Conservation (phyloP, 331 rosid species). For the Saraca asoca region DNA sequence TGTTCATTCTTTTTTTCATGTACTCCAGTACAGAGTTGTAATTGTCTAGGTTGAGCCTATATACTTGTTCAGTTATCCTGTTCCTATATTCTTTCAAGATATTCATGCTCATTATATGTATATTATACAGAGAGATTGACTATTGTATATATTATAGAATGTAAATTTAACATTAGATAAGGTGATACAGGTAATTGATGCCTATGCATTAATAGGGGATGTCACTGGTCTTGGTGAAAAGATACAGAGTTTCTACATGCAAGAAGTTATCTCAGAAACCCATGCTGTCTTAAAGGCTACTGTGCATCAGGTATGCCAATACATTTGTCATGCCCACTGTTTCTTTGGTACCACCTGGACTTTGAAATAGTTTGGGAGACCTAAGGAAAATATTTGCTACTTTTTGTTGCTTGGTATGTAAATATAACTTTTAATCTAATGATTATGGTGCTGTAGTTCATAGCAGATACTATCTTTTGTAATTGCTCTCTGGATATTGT, state of each 20-base stretch:
- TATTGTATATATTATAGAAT: slow-evolving; percentile 6
- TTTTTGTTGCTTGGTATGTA: slow-evolving; percentile 14
- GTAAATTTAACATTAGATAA: slow-evolving; percentile 36
- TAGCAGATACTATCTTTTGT: background rate
- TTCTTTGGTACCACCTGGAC: slow-evolving; percentile 17
- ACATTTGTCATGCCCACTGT: slow-evolving; percentile 17
- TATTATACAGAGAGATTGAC: slow-evolving; percentile 16
- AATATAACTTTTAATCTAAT: background rate
- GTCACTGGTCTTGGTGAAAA: slow-evolving; percentile 93
- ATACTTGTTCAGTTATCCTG: background rate
- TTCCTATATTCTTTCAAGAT: slow-evolving; percentile 13
- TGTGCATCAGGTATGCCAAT: slow-evolving; percentile 70
- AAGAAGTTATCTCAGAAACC: slow-evolving; percentile 95
- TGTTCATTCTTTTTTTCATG: slow-evolving; percentile 23
- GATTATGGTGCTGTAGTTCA: slow-evolving; percentile 13
- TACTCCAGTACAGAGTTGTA: slow-evolving; percentile 10
- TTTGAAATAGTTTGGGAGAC: slow-evolving; percentile 34
- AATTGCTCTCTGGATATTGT: slow-evolving; percentile 22
- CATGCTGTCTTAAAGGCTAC: slow-evolving; percentile 71
- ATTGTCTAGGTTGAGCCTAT: slow-evolving; percentile 22
- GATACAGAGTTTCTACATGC: slow-evolving; percentile 98
- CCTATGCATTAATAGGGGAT: slow-evolving; percentile 96
- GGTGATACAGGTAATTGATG: slow-evolving; percentile 83
- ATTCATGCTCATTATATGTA: slow-evolving; percentile 3
- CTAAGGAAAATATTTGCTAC: background rate